Conservation (phyloP, 148 eudicot genomes). For the Arctostaphylos glauca region DNA sequence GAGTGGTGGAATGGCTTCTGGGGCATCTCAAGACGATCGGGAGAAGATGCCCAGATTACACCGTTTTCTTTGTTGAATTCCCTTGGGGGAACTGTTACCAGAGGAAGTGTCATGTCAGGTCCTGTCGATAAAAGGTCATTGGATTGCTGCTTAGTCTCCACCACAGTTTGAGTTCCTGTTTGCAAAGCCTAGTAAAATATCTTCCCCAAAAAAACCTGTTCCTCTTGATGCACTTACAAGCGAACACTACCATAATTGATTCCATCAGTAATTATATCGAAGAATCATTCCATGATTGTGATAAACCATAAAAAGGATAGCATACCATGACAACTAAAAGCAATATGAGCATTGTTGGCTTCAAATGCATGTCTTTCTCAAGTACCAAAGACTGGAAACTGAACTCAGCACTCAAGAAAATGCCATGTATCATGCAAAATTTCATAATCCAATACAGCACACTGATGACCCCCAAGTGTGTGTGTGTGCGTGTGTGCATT, state of each 20-base stretch:
- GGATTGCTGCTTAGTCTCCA: constrained; percentile 50
- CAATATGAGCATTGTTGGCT: neutral
- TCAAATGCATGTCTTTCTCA: neutral
- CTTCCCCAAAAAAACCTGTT: neutral
- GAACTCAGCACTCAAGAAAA: neutral
- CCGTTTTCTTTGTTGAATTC: constrained; percentile 62
- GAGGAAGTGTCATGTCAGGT: constrained; percentile 64
- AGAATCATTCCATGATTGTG: neutral
- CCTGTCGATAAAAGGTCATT: constrained; percentile 49
- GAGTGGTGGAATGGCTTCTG: constrained; percentile 80
- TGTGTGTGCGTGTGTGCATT: neutral
- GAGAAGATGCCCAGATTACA: constrained; percentile 80
- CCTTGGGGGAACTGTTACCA: constrained; percentile 65
- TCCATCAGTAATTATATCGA: neutral
- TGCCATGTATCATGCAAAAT: neutral
- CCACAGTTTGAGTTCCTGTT: constrained; percentile 47
- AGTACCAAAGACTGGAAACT: neutral
- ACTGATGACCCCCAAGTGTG: neutral
- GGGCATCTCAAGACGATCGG: constrained; percentile 79
- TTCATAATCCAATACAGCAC: neutral
- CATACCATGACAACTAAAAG: neutral
- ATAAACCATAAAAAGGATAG: neutral
- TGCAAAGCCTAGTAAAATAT: constrained; percentile 15
- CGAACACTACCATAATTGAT: neutral
- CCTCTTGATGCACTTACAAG: neutral